These are phyloP conservation scores for Apiospora koreana DNA, from an alignment of 2,329 filamentous ascomycete genomes.

Conservation along the genomic window DNA sequence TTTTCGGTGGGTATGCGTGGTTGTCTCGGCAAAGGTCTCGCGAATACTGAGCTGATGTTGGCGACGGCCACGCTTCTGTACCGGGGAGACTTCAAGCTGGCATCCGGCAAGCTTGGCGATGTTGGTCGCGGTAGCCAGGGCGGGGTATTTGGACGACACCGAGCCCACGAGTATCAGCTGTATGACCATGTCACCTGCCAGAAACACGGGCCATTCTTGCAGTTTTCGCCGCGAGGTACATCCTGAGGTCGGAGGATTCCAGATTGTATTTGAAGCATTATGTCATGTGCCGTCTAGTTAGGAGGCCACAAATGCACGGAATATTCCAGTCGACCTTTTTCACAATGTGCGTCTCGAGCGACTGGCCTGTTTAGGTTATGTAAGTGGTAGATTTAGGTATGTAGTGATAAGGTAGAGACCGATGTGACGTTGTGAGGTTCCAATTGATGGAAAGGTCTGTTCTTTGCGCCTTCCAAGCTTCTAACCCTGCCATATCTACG, in stretches of 20 bases:
- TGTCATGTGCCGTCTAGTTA: too few species aligned
- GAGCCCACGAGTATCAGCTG: conserved; percentile 13
- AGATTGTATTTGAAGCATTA: background rate
- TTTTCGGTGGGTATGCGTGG: conserved; percentile 40
- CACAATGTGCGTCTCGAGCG: too few species aligned
- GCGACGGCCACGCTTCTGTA: background rate
- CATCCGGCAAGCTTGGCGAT: background rate
- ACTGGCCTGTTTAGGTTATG: background rate
- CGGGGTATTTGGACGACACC: conserved; percentile 10
- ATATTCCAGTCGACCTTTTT: background rate
- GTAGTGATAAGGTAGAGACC: background rate
- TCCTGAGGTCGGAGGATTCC: background rate
- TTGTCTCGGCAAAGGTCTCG: conserved; percentile 38
- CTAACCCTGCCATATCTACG: too few species aligned
- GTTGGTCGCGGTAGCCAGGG: conserved; percentile 5
- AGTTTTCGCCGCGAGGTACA: conserved; percentile 3
- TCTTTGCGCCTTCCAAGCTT: too few species aligned
- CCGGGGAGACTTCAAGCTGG: background rate
- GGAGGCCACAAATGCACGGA: background rate
- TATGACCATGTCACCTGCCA: conserved; percentile 16
- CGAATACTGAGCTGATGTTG: conserved; percentile 15
- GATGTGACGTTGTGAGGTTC: background rate
- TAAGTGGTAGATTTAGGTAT: too few species aligned
- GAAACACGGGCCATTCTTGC: conserved; percentile 13
- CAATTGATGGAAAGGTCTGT: background rate